Base-by-base conservation (phyloP, 352 stramenopile species). In the Phytopythium litorale region DNA sequence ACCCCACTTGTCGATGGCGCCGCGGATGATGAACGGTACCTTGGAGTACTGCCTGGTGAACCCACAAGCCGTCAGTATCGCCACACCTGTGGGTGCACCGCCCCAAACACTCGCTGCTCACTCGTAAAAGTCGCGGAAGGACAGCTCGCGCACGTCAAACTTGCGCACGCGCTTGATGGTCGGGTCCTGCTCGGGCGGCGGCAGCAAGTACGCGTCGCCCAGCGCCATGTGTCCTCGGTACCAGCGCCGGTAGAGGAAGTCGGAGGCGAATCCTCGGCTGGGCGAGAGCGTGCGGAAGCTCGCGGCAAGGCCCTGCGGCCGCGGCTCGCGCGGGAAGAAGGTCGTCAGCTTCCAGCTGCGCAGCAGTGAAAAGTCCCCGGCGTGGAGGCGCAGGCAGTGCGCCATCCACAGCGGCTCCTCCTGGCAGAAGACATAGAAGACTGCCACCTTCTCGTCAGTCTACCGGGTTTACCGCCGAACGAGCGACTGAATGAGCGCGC, bases 191-290 rank as follows among this genome's bases (percentile, higher is more conserved):
- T 74, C 60, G 7, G 77, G 72, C 21, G 70, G 64, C 0, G 71
- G 75, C 56, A 84, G 67, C 46, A 78, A 18, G 56, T 85, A 93
- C 4, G 67, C 45, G 28, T 86, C 63, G 4, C 72, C 70, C 52
- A 96, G 68, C 37, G 78, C 58, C 81, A 96, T 94, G 70, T 94
- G 80, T 50, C 80, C 79, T 54, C 87, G 83, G 54, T 67, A 91
- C 82, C 87, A 96, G n/a, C 87, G 85, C n/a, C 83, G 78, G 54
- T 92, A 92, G 28, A 96, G 58, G 49, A 96, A 96, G 56, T 94
- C 81, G 7, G 87, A 96, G 23, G 69, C 68, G 58, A 96, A 93
- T 12, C 73, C 65, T 23, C 71, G 61, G 13, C 76, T 70, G 0
- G 66, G 28, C 5, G 38, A 40, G 55, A 60, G 15, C 37, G 55